Conservation (phyloP, 2,329 filamentous ascomycete species). For the Cladosporium sp. region DNA sequence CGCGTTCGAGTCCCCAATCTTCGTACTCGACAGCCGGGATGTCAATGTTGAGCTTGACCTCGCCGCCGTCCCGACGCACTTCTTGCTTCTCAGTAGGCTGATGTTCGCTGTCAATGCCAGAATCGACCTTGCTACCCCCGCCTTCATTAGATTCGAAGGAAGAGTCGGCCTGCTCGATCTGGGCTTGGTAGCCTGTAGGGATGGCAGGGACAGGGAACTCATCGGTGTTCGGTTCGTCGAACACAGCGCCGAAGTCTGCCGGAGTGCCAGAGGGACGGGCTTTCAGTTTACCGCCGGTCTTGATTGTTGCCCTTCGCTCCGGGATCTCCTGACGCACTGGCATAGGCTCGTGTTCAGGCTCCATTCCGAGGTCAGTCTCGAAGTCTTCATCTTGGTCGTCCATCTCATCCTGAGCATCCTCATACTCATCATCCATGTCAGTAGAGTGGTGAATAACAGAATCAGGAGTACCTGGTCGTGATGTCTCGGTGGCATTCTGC, state of each 20-base stretch:
- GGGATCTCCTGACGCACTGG: slow-evolving; percentile 57
- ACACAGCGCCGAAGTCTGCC: slow-evolving; percentile 78
- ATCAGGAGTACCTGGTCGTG: slow-evolving; percentile 68
- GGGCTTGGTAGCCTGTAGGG: slow-evolving; percentile 33
- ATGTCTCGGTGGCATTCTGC: slow-evolving; percentile 27
- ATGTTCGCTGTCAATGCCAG: slow-evolving; percentile 26
- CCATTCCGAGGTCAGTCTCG: slow-evolving; percentile 15
- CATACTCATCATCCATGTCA: slow-evolving; percentile 18
- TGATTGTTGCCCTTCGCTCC: slow-evolving; percentile 83
- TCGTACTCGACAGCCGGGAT: slow-evolving; percentile 70
- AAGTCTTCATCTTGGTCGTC: slow-evolving; percentile 20
- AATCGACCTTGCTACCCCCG: slow-evolving; percentile 34
- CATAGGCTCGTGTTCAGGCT: slow-evolving; percentile 16
- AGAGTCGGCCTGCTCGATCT: slow-evolving; percentile 26
- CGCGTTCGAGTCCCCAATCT: slow-evolving; percentile 76
- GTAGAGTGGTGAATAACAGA: slow-evolving; percentile 77
- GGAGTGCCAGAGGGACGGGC: slow-evolving; percentile 86
- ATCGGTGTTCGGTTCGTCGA: slow-evolving; percentile 77
- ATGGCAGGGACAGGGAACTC: slow-evolving; percentile 50
- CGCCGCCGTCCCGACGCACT: slow-evolving; percentile 26
- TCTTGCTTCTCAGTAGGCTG: slow-evolving; percentile 23
- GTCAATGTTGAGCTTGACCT: slow-evolving; percentile 56
- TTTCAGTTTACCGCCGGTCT: slow-evolving; percentile 81
- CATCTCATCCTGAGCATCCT: slow-evolving; percentile 16
- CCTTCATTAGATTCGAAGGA: slow-evolving; percentile 32